Evolutionary conservation across 2,329 filamentous ascomycete species (phyloP).

Genomic region (Paecilomyces niveus): DNA sequence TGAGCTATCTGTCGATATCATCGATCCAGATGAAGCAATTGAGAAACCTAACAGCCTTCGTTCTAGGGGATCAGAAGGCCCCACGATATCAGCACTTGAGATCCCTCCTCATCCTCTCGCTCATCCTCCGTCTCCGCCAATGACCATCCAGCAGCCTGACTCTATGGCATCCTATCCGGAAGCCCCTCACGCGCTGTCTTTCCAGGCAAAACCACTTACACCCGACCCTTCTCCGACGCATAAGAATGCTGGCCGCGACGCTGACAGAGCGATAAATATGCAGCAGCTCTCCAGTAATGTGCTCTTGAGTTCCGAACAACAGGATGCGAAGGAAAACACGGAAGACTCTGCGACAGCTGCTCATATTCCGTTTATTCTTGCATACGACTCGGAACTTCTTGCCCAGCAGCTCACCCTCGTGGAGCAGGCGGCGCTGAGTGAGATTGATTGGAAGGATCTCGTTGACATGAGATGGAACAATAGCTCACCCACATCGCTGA

Average conservation of each 20-base stretch:
- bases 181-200: constrained; percentile 23
- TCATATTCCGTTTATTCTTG: constrained; percentile 58
- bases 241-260: constrained; percentile 11
- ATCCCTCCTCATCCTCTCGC: constrained; percentile 39
- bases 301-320: constrained; percentile 23
- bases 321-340: constrained; percentile 5
- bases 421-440: constrained; percentile 58
- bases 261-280: constrained; percentile 14
- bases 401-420: constrained; percentile 59
- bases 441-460: constrained; percentile 61
- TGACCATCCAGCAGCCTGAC: constrained; percentile 33
- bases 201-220: constrained; percentile 32
- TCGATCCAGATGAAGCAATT: constrained; percentile 31
- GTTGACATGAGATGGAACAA: constrained; percentile 58
- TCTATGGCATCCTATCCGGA: constrained; percentile 26
- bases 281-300: constrained; percentile 26
- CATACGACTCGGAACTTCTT: constrained; percentile 53
- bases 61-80: constrained; percentile 26
- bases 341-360: constrained; percentile 15
- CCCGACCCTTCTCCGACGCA: constrained; percentile 35
- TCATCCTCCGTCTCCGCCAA: constrained; percentile 41
- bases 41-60: constrained; percentile 21
- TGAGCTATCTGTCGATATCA: constrained; percentile 46
- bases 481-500: constrained; percentile 43
- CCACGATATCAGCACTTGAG: constrained; percentile 30